These are phyloP conservation scores for Annona squamosa DNA, from an alignment of 164 flowering plant genomes.

Conservation along the genomic window DNA sequence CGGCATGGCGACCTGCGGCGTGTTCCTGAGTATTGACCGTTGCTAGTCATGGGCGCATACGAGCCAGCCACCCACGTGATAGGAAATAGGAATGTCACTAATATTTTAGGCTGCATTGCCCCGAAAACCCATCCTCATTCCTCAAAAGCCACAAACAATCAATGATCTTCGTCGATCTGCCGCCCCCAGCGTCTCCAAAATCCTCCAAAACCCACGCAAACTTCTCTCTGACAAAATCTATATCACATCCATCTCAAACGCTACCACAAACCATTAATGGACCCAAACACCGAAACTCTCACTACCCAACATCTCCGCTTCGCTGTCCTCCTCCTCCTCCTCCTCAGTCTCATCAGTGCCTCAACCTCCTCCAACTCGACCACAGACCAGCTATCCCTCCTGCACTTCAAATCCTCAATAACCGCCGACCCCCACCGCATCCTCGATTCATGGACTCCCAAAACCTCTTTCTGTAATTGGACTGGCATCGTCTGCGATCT, in stretches of 20 bases:
- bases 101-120: conserved; percentile 10
- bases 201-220: no score
- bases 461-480: conserved; percentile 41
- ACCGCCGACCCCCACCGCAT: conserved; percentile 1
- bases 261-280: not conserved
- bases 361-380: not conserved
- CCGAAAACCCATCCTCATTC: not conserved
- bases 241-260: no score
- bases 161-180: no score
- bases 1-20: no score
- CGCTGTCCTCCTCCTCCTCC: not conserved
- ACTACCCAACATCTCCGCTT: not conserved
- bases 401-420: conserved; percentile 7
- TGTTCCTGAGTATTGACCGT: no score
- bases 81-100: no score
- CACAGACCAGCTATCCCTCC: conserved; percentile 5
- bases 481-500: conserved; percentile 34
- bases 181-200: no score
- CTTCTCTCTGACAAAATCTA: no score
- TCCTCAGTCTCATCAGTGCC: not conserved
- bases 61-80: no score
- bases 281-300: not conserved
- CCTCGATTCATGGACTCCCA: conserved; percentile 19
- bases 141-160: no score
- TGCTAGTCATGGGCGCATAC: no score